Conservation (phyloP, 202 grass and related monocot genomes). For the Eragrostis tef region DNA sequence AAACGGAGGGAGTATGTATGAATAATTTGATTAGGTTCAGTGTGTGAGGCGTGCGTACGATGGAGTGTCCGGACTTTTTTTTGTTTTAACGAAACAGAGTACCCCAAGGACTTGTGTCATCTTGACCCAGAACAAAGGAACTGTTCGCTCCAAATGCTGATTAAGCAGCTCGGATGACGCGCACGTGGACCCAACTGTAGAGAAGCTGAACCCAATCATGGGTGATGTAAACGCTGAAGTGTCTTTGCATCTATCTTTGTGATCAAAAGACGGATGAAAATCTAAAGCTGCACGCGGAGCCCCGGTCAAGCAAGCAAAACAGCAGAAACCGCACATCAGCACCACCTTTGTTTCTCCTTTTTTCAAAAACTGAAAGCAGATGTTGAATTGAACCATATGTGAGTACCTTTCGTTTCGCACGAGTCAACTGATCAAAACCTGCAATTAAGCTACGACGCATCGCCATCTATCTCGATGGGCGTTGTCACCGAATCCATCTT, state of each 20-base stretch:
- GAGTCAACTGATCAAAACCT: conserved; percentile 2
- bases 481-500: conserved; percentile 1
- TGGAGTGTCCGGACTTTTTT: no score
- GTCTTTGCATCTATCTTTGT: conserved; percentile 1
- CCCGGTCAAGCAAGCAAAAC: conserved; percentile 43
- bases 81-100: no score
- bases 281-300: neutral
- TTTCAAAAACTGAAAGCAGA: neutral
- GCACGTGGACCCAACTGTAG: neutral
- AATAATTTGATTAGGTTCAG: no score
- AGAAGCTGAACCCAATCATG: conserved; percentile 2
- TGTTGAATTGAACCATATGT: neutral
- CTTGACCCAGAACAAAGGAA: no score
- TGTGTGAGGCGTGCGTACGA: no score
- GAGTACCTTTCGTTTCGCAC: neutral
- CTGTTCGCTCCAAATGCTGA: no score
- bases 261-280: neutral
- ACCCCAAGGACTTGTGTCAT: no score
- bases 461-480: neutral
- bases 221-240: neutral
- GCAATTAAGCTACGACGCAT: neutral
- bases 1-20: no score
- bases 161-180: neutral
- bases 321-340: conserved; percentile 6
- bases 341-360: neutral